Percentiles rank a stretch among this genome's conserved stretches.
phyloP scores from a whole-genome alignment of 2,329 filamentous ascomycete species.

The Colletotrichum spinosum region DNA sequence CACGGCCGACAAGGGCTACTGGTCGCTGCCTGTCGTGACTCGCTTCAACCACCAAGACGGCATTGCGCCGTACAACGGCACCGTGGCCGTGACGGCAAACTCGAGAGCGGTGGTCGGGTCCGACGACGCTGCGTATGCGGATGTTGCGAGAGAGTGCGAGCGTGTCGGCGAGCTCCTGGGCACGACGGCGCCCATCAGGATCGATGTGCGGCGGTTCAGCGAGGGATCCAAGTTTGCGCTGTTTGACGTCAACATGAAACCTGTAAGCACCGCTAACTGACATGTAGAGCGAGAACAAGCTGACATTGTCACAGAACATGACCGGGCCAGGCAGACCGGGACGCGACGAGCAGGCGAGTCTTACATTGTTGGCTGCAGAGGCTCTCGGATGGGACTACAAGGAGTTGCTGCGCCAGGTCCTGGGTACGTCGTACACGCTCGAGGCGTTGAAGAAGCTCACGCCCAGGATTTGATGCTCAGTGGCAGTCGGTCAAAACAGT shows the following conservation, averaged over 20 bases:
- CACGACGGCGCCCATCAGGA: constrained; percentile 57
- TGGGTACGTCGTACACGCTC: constrained; percentile 32
- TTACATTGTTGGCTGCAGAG: constrained; percentile 56
- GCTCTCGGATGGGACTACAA: constrained; percentile 56
- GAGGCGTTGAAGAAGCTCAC: neutral
- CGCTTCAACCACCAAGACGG: constrained; percentile 60
- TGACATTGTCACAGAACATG: constrained; percentile 39
- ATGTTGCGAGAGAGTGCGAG: constrained; percentile 53
- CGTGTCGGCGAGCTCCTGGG: constrained; percentile 51
- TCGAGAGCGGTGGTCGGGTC: constrained; percentile 51
- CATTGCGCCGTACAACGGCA: constrained; percentile 61
- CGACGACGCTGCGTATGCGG: constrained; percentile 46
- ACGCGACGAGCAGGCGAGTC: constrained; percentile 59
- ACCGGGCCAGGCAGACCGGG: constrained; percentile 58
- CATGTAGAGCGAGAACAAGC: fast-evolving
- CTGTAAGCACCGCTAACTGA: constrained; percentile 46
- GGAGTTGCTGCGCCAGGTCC: constrained; percentile 50
- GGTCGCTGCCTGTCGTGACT: constrained; percentile 56
- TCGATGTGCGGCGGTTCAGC: constrained; percentile 56
- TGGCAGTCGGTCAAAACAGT: too few species aligned
- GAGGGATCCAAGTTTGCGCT: constrained; percentile 53
- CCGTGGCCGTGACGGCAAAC: constrained; percentile 59
- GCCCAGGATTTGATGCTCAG: neutral
- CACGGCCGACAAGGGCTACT: constrained; percentile 40
- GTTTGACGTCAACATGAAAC: constrained; percentile 66